Conservation (phyloP, 2,329 filamentous ascomycete species). For the Zarea fungicola region DNA sequence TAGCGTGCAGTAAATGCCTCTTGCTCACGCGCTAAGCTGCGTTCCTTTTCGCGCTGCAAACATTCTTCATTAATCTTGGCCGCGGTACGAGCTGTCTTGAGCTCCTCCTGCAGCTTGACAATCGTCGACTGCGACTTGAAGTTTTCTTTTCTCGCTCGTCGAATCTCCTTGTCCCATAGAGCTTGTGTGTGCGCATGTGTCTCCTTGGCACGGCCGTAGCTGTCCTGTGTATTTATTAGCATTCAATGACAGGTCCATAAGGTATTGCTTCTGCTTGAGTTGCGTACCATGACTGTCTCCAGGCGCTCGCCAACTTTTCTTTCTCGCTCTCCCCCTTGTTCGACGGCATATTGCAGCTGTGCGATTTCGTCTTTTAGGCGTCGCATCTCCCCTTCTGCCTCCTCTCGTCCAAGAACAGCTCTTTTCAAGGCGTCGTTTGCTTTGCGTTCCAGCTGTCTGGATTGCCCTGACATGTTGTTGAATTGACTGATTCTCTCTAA, state of each 20-base stretch:
- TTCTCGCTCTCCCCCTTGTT: slow-evolving; percentile 63
- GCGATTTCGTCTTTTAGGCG: slow-evolving; percentile 57
- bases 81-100: slow-evolving; percentile 55
- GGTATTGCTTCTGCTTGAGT: neutral
- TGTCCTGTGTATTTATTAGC: slow-evolving; percentile 48
- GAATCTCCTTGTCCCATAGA: slow-evolving; percentile 70
- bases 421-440: slow-evolving; percentile 61
- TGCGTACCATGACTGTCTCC: slow-evolving; percentile 63
- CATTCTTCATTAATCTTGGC: slow-evolving; percentile 52
- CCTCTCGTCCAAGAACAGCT: slow-evolving; percentile 63
- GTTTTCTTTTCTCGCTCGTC: slow-evolving; percentile 63
- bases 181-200: slow-evolving; percentile 61
- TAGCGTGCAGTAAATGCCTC: slow-evolving; percentile 65
- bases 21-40: slow-evolving; percentile 57
- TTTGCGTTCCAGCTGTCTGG: slow-evolving; percentile 58
- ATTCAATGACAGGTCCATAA: neutral
- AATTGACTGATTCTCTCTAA: slow-evolving; percentile 68
- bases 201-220: slow-evolving; percentile 64
- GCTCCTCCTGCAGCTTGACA: slow-evolving; percentile 68
- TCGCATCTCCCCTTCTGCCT: slow-evolving; percentile 64
- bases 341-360: slow-evolving; percentile 50
- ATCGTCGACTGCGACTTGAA: slow-evolving; percentile 68
- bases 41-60: slow-evolving; percentile 59
- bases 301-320: slow-evolving; percentile 60
- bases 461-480: slow-evolving; percentile 58